Base-by-base conservation (phyloP, 768 basidiomycete genomes). In the Scleroderma bovista region DNA sequence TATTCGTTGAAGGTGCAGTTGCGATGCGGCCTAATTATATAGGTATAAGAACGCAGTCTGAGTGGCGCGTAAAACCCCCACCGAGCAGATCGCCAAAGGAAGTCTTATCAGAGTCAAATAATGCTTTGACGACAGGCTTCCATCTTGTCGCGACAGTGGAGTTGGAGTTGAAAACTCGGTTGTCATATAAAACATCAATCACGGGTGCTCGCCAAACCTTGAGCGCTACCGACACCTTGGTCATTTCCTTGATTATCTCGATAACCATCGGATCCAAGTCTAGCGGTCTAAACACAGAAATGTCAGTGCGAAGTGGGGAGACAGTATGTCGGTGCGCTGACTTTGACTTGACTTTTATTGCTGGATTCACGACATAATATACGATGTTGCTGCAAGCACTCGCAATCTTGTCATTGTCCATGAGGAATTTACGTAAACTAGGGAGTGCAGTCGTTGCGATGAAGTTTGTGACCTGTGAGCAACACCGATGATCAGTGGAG, bases 1-100 rank as follows among this genome's bases (percentile, higher is more conserved):
- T 96, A 60, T 96, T 98, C 17, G 92, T 85, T 0, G 94, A 95
- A 1, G 96, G 86, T 0, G 84, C 81, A 2, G 88, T 83, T 1
- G 88, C 83, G 46, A 95, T 81, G 71, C 79, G 81, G 63, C 83
- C 95, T 77, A 48, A 6, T 34, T 4, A 45, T 29, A n/a, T 29
- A n/a, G 19, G 31, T 66, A 65, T 57, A 65, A 68, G 52, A 69
- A 65, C n/a, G 48, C 37, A 63, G 64, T 48, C 68, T 58, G 16
- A 71, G 51, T 62, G 58, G 23, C 61, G 62, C 22, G 69, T 58
- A 34, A 71, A 37, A 62, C 58, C 68, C 77, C 53, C 60, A 93
- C 93, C 76, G 15, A 96, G 74, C 5, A 97, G 69, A 53, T 99
- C 96, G 2, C 80, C 71, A 53, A 99, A 81, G 0, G 89, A 82